Conservation (phyloP, 1,284 basidiomycete species). For the Sphaerobolus stellatus region DNA sequence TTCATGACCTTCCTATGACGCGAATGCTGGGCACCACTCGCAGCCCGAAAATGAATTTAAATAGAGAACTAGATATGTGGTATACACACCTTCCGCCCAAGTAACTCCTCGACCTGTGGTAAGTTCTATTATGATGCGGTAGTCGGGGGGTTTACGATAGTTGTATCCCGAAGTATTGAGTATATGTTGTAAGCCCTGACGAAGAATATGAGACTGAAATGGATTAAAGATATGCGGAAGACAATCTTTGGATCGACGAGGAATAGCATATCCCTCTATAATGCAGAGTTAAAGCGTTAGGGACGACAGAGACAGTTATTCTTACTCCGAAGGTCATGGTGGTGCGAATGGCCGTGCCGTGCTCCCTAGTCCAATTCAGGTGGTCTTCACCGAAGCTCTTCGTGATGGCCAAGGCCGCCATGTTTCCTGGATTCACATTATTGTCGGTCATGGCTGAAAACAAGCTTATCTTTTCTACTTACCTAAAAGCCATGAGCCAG, state of each 20-base stretch:
- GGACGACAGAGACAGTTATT: neutral
- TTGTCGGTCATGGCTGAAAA: neutral
- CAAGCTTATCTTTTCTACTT: neutral
- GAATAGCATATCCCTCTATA: neutral
- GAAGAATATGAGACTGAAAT: neutral
- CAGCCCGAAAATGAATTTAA: neutral
- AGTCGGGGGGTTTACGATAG: neutral
- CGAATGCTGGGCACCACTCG: neutral
- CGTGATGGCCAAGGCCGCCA: constrained; percentile 15
- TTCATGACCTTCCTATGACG: neutral
- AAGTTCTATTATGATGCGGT: constrained; percentile 16
- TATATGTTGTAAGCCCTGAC: neutral
- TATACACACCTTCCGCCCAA: neutral
- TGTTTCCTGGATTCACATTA: constrained; percentile 17
- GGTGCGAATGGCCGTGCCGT: constrained; percentile 31
- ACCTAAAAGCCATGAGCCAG: neutral
- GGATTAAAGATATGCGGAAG: neutral
- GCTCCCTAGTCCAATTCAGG: constrained; percentile 27
- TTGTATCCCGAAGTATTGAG: neutral
- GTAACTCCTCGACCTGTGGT: neutral
- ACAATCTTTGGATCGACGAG: neutral
- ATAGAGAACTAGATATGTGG: neutral
- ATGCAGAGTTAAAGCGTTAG: neutral
- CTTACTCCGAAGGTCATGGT: constrained; percentile 29
- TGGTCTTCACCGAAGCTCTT: constrained; percentile 34